Conservation (phyloP, 2,329 filamentous ascomycete genomes). For the Hymenoscyphus repandus region DNA sequence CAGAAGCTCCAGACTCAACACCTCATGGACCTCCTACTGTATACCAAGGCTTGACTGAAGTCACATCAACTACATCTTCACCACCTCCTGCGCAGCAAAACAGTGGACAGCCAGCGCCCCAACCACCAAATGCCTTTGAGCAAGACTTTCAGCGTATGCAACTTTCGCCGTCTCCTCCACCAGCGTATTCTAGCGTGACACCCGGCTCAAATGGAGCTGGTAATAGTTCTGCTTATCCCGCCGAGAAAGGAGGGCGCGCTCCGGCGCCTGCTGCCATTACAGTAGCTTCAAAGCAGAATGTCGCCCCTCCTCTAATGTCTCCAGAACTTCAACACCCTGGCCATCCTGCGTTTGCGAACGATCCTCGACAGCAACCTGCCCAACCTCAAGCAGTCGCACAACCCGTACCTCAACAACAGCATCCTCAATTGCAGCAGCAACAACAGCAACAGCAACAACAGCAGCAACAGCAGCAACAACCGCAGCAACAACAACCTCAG, state of each 20-base stretch:
- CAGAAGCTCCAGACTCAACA: constrained; percentile 78
- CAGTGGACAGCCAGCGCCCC: constrained; percentile 40
- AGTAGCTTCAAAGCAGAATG: constrained; percentile 29
- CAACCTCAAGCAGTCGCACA: constrained; percentile 25
- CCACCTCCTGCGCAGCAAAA: constrained; percentile 35
- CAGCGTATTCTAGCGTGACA: constrained; percentile 85
- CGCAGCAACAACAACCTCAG: constrained; percentile 31
- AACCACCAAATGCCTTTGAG: constrained; percentile 69
- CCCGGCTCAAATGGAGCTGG: constrained; percentile 37
- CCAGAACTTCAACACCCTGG: constrained; percentile 48
- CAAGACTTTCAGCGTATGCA: constrained; percentile 82
- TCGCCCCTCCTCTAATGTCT: constrained; percentile 33
- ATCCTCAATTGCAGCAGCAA: constrained; percentile 3
- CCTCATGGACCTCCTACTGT: constrained; percentile 87
- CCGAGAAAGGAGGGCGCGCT: constrained; percentile 59
- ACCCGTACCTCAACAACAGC: constrained; percentile 26
- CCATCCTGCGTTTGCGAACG: constrained; percentile 90
- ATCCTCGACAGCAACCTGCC: constrained; percentile 48
- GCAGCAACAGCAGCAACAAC: not conserved
- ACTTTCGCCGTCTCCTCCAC: constrained; percentile 77
- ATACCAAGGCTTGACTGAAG: constrained; percentile 78
- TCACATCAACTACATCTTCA: constrained; percentile 40
- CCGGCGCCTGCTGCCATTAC: constrained; percentile 24
- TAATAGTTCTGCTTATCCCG: constrained; percentile 56
- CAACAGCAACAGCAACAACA: constrained; percentile 14